Evolutionary conservation across 257 asterid genomes (phyloP).

Genomic region (Prunella vulgaris): DNA sequence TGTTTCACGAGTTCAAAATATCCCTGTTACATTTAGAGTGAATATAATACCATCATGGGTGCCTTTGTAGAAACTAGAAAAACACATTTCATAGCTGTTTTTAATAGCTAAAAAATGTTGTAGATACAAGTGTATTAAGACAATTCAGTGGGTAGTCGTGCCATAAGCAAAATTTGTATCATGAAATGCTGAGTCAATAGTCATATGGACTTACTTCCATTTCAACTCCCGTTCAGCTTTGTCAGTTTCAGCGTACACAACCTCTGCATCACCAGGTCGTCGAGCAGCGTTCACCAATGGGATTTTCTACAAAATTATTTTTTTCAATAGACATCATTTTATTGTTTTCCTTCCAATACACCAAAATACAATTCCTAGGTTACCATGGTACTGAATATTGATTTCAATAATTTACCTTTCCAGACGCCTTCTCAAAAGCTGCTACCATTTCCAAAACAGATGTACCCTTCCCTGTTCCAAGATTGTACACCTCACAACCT

Average conservation of each 20-base stretch:
- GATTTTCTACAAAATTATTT: conserved; percentile 76
- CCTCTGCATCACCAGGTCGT: conserved; percentile 97
- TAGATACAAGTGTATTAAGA: background rate
- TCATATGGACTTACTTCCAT: conserved; percentile 79
- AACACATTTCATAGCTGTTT: too few relatives aligned
- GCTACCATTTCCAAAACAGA: conserved; percentile 99
- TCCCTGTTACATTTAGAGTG: background rate
- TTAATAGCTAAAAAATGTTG: too few relatives aligned
- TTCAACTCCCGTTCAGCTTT: conserved; percentile 84
- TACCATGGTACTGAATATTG: background rate
- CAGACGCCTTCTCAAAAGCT: conserved; percentile 95
- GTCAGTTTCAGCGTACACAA: conserved; percentile 75
- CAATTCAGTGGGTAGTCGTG: too few relatives aligned
- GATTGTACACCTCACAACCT: conserved; percentile 98
- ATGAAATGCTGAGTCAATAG: background rate
- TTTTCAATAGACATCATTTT: too few relatives aligned
- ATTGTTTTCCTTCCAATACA: background rate
- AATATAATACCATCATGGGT: background rate
- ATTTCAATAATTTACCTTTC: conserved; percentile 58
- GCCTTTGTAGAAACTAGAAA: background rate
- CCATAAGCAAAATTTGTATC: background rate
- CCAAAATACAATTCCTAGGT: background rate
- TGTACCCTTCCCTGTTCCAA: conserved; percentile 97
- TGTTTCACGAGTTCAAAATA: background rate
- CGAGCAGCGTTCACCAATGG: conserved; percentile 80